A percentile compares a stretch with the other conserved stretches of the same genome.
Conservation (phyloP, 805 yeast genomes). For the Lachancea quebecensis region DNA sequence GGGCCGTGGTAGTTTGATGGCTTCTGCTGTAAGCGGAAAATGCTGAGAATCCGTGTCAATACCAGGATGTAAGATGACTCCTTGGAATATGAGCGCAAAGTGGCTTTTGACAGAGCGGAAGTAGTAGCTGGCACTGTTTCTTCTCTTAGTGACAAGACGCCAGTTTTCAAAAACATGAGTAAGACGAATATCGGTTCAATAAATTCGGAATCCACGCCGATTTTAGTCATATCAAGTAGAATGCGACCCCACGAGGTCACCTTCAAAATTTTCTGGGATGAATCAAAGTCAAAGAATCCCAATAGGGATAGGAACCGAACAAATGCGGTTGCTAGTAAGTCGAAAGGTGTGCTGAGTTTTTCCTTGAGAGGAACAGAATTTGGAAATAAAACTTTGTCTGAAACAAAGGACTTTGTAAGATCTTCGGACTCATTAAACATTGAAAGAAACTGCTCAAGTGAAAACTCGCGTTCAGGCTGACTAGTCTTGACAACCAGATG, state of each 20-base stretch:
- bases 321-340: conserved; percentile 49
- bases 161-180: conserved; percentile 40
- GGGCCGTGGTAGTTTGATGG: conserved; percentile 61
- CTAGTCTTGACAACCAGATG: conserved; percentile 29
- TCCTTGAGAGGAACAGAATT: conserved; percentile 26
- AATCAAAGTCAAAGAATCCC: conserved; percentile 39
- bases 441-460: conserved; percentile 23
- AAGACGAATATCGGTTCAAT: conserved; percentile 42
- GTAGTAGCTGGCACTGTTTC: conserved; percentile 29
- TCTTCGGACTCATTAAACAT: conserved; percentile 23
- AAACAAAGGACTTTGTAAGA: conserved; percentile 30
- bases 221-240: conserved; percentile 31
- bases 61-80: conserved; percentile 35
- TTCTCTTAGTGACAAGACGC: conserved; percentile 35
- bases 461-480: conserved; percentile 22
- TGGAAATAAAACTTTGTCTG: conserved; percentile 26
- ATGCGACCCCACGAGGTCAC: conserved; percentile 48
- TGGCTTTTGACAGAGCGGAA: conserved; percentile 31
- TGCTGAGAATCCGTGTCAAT: conserved; percentile 43
- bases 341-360: conserved; percentile 40
- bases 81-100: conserved; percentile 36
- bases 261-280: conserved; percentile 31
- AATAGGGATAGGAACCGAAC: conserved; percentile 47
- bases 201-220: conserved; percentile 27
- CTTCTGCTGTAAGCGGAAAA: conserved; percentile 42